phyloP scores from a whole-genome alignment of 2,329 filamentous ascomycete genomes.

The Scytalidium sp. region DNA sequence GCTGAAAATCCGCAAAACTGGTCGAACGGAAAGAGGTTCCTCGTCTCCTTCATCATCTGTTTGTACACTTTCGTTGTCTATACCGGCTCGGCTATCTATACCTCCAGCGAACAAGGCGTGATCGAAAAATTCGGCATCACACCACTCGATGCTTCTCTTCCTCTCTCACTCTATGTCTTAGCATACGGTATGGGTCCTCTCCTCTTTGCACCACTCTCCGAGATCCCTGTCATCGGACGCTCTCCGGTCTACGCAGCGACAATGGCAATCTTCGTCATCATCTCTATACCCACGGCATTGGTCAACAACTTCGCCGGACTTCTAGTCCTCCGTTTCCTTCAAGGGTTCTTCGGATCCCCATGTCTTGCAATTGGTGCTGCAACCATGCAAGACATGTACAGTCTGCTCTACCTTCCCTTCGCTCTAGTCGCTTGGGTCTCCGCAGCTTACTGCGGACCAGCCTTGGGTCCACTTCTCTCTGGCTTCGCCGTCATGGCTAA shows the following conservation, averaged over 20 bases:
- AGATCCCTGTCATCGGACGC: constrained; percentile 64
- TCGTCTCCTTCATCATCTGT: constrained; percentile 44
- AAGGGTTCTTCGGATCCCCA: constrained; percentile 64
- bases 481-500: constrained; percentile 57
- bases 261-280: constrained; percentile 65
- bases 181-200: constrained; percentile 63
- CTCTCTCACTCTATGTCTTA: constrained; percentile 60
- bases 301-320: constrained; percentile 62
- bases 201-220: constrained; percentile 62
- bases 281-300: constrained; percentile 62
- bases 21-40: constrained; percentile 38
- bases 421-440: constrained; percentile 58
- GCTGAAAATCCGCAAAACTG: constrained; percentile 55
- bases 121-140: constrained; percentile 51
- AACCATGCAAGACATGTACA: constrained; percentile 52
- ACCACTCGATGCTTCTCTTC: constrained; percentile 49
- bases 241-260: constrained; percentile 67
- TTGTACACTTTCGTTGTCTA: constrained; percentile 60
- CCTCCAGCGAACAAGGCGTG: constrained; percentile 43
- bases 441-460: constrained; percentile 47
- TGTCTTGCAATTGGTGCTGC: constrained; percentile 59
- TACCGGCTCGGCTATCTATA: constrained; percentile 47
- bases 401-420: constrained; percentile 52
- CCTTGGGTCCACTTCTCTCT: constrained; percentile 58
- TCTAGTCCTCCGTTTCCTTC: constrained; percentile 61